These are phyloP conservation scores for Beauveria scarabaeidicola DNA, from an alignment of 2,329 filamentous ascomycete genomes.

Conservation along the genomic window DNA sequence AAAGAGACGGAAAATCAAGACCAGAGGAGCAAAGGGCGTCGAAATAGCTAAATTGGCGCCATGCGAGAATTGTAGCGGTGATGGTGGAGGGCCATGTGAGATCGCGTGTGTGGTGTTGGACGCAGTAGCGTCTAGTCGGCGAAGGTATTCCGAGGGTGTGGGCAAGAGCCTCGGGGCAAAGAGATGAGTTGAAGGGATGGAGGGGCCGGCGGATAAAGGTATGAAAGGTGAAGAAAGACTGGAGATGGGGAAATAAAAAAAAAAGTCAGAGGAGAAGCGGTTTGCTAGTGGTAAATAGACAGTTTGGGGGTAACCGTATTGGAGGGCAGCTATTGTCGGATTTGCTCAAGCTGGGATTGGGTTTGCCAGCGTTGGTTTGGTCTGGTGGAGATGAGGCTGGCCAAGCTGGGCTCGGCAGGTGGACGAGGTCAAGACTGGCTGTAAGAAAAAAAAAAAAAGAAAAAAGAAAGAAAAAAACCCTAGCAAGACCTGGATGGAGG, in stretches of 20 bases:
- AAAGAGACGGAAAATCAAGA: neutral
- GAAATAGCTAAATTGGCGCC: neutral
- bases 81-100: neutral
- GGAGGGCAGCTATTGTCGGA: neutral
- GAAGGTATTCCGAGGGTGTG: slow-evolving; percentile 1
- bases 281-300: neutral
- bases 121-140: neutral
- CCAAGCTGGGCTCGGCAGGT: slow-evolving; percentile 1
- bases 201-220: neutral
- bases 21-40: neutral
- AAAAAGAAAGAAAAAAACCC: neutral
- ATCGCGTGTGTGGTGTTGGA: neutral
- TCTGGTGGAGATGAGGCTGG: slow-evolving; percentile 6
- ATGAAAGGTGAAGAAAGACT: neutral
- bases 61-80: slow-evolving; percentile 1
- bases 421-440: neutral
- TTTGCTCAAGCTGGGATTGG: neutral
- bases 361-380: neutral
- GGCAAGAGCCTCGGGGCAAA: neutral
- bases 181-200: neutral
- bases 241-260: neutral
- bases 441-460: no score
- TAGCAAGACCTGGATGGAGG: neutral
- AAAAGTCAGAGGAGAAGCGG: neutral
- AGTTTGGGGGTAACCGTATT: neutral